These are phyloP conservation scores for Hypoxylon sp. DNA, from an alignment of 2,329 filamentous ascomycete genomes.

Conservation along the genomic window DNA sequence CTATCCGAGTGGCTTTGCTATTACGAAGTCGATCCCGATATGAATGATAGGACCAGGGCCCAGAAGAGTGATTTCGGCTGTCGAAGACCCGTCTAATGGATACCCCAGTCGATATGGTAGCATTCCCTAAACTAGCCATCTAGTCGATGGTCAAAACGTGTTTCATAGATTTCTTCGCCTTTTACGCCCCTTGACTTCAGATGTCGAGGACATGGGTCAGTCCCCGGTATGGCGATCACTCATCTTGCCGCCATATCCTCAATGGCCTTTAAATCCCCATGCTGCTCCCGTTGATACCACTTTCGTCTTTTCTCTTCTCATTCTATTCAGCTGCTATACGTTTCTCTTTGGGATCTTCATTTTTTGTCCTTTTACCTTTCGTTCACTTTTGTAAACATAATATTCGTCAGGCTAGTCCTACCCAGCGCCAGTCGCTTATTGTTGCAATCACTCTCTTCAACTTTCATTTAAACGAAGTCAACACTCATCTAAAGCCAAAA, in stretches of 20 bases:
- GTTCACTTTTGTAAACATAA: slow-evolving; percentile 42
- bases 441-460: slow-evolving; percentile 50
- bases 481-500: slow-evolving; percentile 54
- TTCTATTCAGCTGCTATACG: slow-evolving; percentile 44
- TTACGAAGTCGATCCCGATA: slow-evolving; percentile 35
- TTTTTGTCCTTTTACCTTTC: slow-evolving; percentile 41
- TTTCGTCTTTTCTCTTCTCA: slow-evolving; percentile 52
- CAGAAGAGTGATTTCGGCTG: slow-evolving; percentile 39
- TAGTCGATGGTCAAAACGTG: slow-evolving; percentile 52
- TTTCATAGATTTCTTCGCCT: slow-evolving; percentile 52
- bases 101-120: slow-evolving; percentile 39
- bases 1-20: slow-evolving; percentile 40
- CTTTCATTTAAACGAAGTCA: slow-evolving; percentile 48
- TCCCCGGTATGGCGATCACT: slow-evolving; percentile 58
- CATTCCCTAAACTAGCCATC: slow-evolving; percentile 42
- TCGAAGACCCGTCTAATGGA: slow-evolving; percentile 42
- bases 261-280: slow-evolving; percentile 61
- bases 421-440: slow-evolving; percentile 64
- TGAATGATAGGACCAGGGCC: slow-evolving; percentile 21
- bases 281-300: slow-evolving; percentile 53
- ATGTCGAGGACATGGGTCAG: slow-evolving; percentile 50
- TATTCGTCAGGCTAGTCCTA: slow-evolving; percentile 65
- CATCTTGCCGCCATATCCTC: slow-evolving; percentile 51
- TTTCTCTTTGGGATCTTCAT: slow-evolving; percentile 52
- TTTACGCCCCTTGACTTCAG: slow-evolving; percentile 47